phyloP scores from a whole-genome alignment of 345 rosid genomes.

The Mangifera indica region DNA sequence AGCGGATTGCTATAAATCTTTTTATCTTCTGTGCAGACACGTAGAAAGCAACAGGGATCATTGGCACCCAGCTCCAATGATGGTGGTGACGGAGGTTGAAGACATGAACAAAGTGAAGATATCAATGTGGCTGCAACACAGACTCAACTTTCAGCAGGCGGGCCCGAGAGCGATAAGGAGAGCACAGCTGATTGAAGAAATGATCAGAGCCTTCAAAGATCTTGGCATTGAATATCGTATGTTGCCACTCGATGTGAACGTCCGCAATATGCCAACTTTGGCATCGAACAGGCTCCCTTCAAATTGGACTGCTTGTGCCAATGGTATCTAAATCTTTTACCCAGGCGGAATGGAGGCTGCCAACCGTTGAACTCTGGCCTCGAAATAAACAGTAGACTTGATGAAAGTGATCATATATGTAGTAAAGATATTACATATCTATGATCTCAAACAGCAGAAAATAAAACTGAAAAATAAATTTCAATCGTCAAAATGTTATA shows the following conservation, averaged over 20 bases:
- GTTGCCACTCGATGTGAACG: conserved; percentile 46
- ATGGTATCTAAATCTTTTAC: background rate
- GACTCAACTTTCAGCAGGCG: conserved; percentile 34
- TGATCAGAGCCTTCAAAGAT: conserved; percentile 36
- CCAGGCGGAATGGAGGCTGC: background rate
- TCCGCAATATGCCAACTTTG: conserved; percentile 29
- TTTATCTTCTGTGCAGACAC: conserved; percentile 26
- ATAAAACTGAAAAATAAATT: no score
- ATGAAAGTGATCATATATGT: no score
- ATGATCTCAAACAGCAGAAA: no score
- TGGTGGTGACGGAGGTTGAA: conserved; percentile 38
- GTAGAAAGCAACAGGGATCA: conserved; percentile 28
- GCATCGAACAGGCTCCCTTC: conserved; percentile 31
- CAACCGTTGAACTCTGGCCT: background rate
- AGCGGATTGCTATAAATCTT: background rate
- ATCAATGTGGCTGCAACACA: conserved; percentile 23
- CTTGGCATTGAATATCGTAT: conserved; percentile 39
- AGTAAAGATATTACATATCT: no score
- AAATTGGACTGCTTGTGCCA: conserved; percentile 31
- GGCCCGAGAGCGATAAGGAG: conserved; percentile 33
- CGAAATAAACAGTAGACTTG: no score
- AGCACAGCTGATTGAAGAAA: conserved; percentile 33
- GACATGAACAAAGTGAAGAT: conserved; percentile 54
- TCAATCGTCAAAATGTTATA: no score
- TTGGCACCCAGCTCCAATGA: conserved; percentile 28